Percentiles rank a stretch among this genome's conserved stretches.
Conservation (phyloP, 1,284 basidiomycete genomes). For the Cerrena zonata region DNA sequence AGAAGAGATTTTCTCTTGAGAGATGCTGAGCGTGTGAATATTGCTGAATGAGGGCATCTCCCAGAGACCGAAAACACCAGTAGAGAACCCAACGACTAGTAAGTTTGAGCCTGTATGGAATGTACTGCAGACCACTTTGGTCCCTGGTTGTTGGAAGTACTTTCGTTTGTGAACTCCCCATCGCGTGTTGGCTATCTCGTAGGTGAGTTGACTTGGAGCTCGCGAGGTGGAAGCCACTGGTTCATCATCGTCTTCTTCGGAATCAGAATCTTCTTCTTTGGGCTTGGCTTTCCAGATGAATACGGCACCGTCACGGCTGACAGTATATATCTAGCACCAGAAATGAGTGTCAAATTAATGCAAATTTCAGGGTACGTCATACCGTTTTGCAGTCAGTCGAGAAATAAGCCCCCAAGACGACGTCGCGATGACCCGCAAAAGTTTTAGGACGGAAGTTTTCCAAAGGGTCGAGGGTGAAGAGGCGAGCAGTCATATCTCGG, state of each 20-base stretch:
- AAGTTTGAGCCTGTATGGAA: constrained; percentile 86
- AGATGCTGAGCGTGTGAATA: constrained; percentile 94
- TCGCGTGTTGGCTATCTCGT: constrained; percentile 75
- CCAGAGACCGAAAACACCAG: constrained; percentile 93
- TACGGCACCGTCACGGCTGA: constrained; percentile 92
- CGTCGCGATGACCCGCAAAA: constrained; percentile 90
- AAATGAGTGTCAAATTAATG: not conserved
- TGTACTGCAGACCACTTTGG: constrained; percentile 84
- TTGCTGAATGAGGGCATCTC: constrained; percentile 89
- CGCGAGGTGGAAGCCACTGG: constrained; percentile 54
- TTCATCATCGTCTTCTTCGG: constrained; percentile 43
- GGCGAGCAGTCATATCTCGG: constrained; percentile 91
- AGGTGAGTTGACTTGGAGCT: constrained; percentile 32
- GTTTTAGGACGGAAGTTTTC: constrained; percentile 94
- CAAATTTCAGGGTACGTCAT: constrained; percentile 17
- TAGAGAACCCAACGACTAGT: constrained; percentile 90
- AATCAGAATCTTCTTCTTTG: constrained; percentile 41
- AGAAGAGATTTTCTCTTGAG: constrained; percentile 93
- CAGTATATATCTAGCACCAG: constrained; percentile 71
- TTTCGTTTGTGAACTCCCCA: constrained; percentile 89
- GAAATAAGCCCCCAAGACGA: constrained; percentile 87
- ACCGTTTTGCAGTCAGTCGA: constrained; percentile 78
- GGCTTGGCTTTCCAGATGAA: constrained; percentile 89
- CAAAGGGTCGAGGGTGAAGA: constrained; percentile 88
- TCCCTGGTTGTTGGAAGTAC: constrained; percentile 87